Conservation (phyloP, 2,329 filamentous ascomycete species). For the Alternaria panax region DNA sequence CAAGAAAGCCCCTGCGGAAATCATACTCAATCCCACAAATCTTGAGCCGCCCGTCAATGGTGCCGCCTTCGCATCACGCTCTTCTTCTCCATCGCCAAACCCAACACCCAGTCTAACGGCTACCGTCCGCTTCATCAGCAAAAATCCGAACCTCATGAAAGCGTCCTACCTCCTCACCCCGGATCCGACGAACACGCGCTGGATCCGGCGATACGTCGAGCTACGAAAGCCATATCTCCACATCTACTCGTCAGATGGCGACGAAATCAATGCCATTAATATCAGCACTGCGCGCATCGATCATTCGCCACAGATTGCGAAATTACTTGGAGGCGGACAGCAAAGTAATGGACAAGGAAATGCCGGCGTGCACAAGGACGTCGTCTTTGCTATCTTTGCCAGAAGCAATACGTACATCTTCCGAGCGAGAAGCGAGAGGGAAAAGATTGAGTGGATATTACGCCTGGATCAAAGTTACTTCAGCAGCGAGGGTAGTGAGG, state of each 20-base stretch:
- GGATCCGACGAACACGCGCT: conserved; percentile 79
- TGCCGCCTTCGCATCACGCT: conserved; percentile 50
- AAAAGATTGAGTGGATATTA: conserved; percentile 97
- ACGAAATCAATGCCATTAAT: conserved; percentile 89
- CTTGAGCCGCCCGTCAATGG: conserved; percentile 75
- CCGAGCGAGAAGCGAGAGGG: conserved; percentile 83
- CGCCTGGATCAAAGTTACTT: conserved; percentile 86
- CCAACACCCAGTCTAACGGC: conserved; percentile 72
- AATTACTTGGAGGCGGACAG: conserved; percentile 65
- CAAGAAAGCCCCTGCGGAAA: conserved; percentile 53
- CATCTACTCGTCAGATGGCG: conserved; percentile 85
- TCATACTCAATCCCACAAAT: conserved; percentile 58
- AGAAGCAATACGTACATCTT: conserved; percentile 96
- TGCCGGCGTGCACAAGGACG: conserved; percentile 57
- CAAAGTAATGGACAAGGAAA: conserved; percentile 15
- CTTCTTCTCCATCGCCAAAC: conserved; percentile 47
- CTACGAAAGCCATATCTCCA: conserved; percentile 90
- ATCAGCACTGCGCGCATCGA: conserved; percentile 90
- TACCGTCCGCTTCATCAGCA: conserved; percentile 77
- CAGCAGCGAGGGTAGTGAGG: conserved; percentile 32
- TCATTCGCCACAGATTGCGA: conserved; percentile 85
- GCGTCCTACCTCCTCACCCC: conserved; percentile 87
- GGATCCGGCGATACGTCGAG: conserved; percentile 93
- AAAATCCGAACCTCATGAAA: conserved; percentile 77
- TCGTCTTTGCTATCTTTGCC: conserved; percentile 91